A percentile compares a stretch with the other conserved stretches of the same genome.
Conservation (phyloP, 1,139 yeast genomes). For the Nakaseomyces uthaithaninus region DNA sequence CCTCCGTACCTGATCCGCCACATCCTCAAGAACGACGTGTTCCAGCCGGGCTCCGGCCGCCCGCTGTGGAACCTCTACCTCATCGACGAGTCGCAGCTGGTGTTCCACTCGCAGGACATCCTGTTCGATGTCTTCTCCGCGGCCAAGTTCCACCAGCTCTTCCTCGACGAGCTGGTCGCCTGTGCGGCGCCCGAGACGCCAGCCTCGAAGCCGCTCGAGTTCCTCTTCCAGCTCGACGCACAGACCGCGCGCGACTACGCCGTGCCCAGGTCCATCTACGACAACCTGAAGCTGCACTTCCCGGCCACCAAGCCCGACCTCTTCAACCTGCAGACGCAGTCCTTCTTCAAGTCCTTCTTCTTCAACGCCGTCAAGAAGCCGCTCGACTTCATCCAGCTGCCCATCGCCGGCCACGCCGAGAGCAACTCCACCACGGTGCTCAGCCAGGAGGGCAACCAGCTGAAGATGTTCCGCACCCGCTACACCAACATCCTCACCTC, state of each 20-base stretch:
- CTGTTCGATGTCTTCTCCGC: constrained; percentile 29
- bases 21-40: constrained; percentile 22
- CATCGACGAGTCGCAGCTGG: constrained; percentile 22
- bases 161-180: constrained; percentile 8
- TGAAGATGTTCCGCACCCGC: constrained; percentile 6
- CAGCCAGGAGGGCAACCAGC: constrained; percentile 5
- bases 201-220: constrained; percentile 3
- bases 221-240: not conserved
- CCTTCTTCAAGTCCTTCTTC: constrained; percentile 24
- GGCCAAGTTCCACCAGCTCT: constrained; percentile 25
- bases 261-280: constrained; percentile 20
- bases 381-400: constrained; percentile 11
- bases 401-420: constrained; percentile 3
- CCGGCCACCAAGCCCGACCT: constrained; percentile 24
- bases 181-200: not conserved
- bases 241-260: not conserved
- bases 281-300: constrained; percentile 18
- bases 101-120: constrained; percentile 29
- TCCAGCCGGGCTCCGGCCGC: constrained; percentile 18
- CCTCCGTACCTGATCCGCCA: constrained; percentile 24
- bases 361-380: constrained; percentile 24
- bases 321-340: constrained; percentile 24
- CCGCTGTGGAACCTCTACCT: constrained; percentile 27
- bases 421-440: constrained; percentile 6
- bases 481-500: constrained; percentile 12